Base-by-base conservation (phyloP, 1,284 basidiomycete species). In the Termitomyces sp. region DNA sequence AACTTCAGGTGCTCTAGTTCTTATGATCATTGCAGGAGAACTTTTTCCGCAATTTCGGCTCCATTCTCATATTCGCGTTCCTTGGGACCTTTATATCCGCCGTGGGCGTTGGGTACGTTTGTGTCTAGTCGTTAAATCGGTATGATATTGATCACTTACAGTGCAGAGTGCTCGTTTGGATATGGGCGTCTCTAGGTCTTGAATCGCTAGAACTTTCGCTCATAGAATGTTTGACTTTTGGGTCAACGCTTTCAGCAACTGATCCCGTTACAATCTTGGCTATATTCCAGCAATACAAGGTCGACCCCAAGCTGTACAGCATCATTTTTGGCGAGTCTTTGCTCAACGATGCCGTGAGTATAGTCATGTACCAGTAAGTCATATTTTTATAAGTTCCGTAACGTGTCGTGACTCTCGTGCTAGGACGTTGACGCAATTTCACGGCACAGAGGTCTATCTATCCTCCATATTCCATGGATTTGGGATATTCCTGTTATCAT, bases 321-420 rank as follows among this genome's bases (percentile, higher is more conserved):
- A 85, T 99, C 73, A 99, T 99, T 64, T 99, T 99, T 68, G 97
- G 97, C 33, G 96, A 99, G 73, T 92, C 89, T 69, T 82, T 99
- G 58, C 74, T 99, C 59, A 99, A 99, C 73, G 96, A 99, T 79
- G 96, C 96, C 28, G 96, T 99, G 64, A 94, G 93, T 77, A 99
- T 99, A 76, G 96, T 99, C 73, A 97, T 99, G 92, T 99, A 98
- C 73, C 96, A 99, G 92, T 96, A 68, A 79, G 92, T 89, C n/a
- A 28, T 52, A 54, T 42, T 50, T 39, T 34, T 40, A 7, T n/a
- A 50, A 44, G 15, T 24, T 9, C 6, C 1, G 8, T 10, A 38
- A n/a, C n/a, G 17, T 45, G 4, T 24, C 31, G 30, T 45, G 19
- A 41, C n/a, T 36, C 28, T 24, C 33, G 7, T 36, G 3, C 24